phyloP scores from a whole-genome alignment of 2,329 filamentous ascomycete genomes.

The Fusarium veterinarium region DNA sequence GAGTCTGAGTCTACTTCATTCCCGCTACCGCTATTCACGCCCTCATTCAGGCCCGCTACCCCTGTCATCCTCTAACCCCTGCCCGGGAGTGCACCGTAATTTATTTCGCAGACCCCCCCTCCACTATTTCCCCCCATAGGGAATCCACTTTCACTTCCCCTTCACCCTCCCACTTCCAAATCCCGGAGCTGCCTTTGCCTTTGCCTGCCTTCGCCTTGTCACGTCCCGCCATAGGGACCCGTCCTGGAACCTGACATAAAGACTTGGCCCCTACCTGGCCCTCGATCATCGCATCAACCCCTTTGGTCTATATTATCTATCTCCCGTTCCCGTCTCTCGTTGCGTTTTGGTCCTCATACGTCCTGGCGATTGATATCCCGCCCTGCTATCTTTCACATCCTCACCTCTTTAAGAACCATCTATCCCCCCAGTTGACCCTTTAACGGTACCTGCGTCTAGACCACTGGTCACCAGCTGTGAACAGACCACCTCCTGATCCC shows the following conservation, averaged over 20 bases:
- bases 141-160: conserved; percentile 38
- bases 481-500: conserved; percentile 48
- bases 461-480: conserved; percentile 33
- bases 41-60: conserved; percentile 23
- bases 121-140: conserved; percentile 19
- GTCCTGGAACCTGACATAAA: conserved; percentile 47
- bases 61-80: conserved; percentile 20
- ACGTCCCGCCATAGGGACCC: conserved; percentile 46
- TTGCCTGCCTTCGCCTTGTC: conserved; percentile 37
- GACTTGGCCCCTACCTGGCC: conserved; percentile 46
- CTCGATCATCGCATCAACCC: conserved; percentile 44
- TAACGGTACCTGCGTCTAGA: conserved; percentile 46
- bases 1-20: conserved; percentile 23
- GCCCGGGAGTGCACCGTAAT: conserved; percentile 33
- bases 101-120: conserved; percentile 14
- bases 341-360: conserved; percentile 27
- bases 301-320: conserved; percentile 43
- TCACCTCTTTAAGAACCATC: conserved; percentile 15
- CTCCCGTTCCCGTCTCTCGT: conserved; percentile 35
- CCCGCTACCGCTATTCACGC: conserved; percentile 33
- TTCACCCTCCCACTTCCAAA: conserved; percentile 38
- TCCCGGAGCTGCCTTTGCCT: conserved; percentile 22
- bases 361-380: conserved; percentile 34
- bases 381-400: conserved; percentile 17
- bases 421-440: conserved; percentile 41